These are phyloP conservation scores for Triticum dicoccoides DNA, from an alignment of 176 grass and related monocot species.

Conservation along the genomic window DNA sequence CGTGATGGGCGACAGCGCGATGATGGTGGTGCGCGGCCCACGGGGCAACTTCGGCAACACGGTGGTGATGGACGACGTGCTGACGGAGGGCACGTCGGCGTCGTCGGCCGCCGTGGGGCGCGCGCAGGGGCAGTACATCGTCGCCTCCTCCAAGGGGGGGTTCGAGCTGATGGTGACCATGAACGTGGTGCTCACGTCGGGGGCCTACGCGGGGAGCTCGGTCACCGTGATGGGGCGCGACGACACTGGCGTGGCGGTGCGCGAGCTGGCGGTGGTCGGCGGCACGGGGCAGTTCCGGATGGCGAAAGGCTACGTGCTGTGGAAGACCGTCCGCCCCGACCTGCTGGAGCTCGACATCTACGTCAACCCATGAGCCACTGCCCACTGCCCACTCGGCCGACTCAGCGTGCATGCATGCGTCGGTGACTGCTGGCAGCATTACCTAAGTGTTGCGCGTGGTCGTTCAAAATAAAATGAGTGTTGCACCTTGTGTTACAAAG, in stretches of 20 bases:
- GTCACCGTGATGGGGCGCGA: conserved; percentile 38
- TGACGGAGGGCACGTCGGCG: neutral
- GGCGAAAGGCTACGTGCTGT: conserved; percentile 48
- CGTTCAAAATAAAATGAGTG: neutral
- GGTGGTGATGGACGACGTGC: conserved; percentile 18
- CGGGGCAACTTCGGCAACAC: conserved; percentile 9
- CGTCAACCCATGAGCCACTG: conserved; percentile 24
- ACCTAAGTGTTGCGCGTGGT: neutral
- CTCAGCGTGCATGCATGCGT: neutral
- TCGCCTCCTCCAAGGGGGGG: neutral
- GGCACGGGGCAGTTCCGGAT: conserved; percentile 54
- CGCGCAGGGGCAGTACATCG: conserved; percentile 7
- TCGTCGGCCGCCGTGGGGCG: conserved; percentile 1
- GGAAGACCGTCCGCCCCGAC: conserved; percentile 36
- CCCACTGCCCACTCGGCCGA: neutral
- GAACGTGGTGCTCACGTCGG: conserved; percentile 47
- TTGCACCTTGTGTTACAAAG: neutral
- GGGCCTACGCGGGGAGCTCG: conserved; percentile 52
- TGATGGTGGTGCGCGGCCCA: neutral
- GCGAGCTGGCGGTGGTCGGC: conserved; percentile 54
- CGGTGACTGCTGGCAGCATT: neutral
- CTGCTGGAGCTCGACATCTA: conserved; percentile 44
- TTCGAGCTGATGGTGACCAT: conserved; percentile 30
- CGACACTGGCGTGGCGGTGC: conserved; percentile 12
- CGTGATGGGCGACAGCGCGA: neutral